Base-by-base conservation (phyloP, 352 stramenopile species). In the Globisporangium cederbergense region DNA sequence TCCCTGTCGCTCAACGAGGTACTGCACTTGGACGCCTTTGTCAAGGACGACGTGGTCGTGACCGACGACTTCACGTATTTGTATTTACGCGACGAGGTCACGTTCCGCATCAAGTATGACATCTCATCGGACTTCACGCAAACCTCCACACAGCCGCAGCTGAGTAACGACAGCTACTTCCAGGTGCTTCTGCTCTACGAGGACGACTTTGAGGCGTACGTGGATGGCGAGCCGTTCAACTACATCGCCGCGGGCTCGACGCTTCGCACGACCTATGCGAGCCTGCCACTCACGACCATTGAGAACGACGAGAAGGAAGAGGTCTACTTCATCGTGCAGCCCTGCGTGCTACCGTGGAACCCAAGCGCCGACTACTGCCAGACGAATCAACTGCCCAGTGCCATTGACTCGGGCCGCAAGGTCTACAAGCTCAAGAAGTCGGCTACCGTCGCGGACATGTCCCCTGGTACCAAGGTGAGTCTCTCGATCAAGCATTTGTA, bases 311-410 rank as follows among this genome's bases (percentile, higher is more conserved):
- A 86, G 18, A 62, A 72, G 0, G 73, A 86, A 9, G 79, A 79
- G 11, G 74, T 90, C 70, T 90, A 81, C 60, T 75, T 90, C 38
- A 74, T 90, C 5, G 59, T 90, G 18, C 81, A 90, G 49, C 78
- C 77, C 0, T 90, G 81, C 38, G 50, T 66, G 6, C 57, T 88
- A 0, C 60, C 69, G 25, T 55, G 72, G 5, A 78, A 81, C 28
- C 71, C 70, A 6, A 62, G 50, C 11, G 66, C 43, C 25, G 70
- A 86, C 45, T 83, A 76, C 45, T 86, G 76, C 43, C 63, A 79
- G 20, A 73, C 58, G 7, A 30, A 11, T 0, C 71, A 73, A 22
- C 36, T 90, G 3, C 81, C 81, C 0, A 76, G 70, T 9, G 68
- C 60, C n/a, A 67, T 90, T 22, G 46, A 69, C 54, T 79, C 68